Evolutionary conservation across 2,329 filamentous ascomycete species (phyloP).

Genomic region (Cryphonectria parasitica): DNA sequence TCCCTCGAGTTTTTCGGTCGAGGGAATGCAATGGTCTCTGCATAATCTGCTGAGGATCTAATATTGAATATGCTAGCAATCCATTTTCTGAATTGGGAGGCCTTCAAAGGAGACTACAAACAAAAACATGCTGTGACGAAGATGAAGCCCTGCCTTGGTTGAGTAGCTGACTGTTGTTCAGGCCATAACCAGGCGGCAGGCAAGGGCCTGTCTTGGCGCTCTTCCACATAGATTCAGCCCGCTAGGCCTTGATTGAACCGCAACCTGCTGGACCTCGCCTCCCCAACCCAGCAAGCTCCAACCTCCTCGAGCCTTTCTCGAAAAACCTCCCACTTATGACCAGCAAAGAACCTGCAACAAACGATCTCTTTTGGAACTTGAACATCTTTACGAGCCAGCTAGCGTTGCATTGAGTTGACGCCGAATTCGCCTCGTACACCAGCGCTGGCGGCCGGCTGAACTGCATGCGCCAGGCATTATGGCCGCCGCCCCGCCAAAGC

Average conservation of each 20-base stretch:
- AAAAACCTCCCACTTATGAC: background rate
- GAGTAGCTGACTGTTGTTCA: background rate
- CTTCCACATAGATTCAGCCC: background rate
- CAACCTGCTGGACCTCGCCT: background rate
- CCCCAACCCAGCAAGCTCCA: background rate
- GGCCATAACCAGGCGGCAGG: background rate
- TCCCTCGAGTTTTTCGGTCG: background rate
- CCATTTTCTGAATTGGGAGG: background rate
- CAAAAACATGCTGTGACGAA: background rate
- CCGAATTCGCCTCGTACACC: background rate
- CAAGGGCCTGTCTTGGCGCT: background rate
- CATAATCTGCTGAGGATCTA: background rate
- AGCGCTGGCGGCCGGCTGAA: slow-evolving; percentile 2
- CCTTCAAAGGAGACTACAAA: background rate
- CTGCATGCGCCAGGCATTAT: slow-evolving; percentile 13
- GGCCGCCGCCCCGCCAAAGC: slow-evolving; percentile 29
- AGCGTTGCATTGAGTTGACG: background rate
- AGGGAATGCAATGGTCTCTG: background rate
- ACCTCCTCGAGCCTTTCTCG: background rate
- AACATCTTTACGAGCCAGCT: background rate
- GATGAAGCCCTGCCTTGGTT: no score
- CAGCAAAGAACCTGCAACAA: background rate
- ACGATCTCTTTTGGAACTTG: background rate
- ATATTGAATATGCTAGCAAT: background rate
- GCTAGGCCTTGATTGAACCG: background rate